A percentile compares a stretch with the other conserved stretches of the same genome.
These are phyloP conservation scores for Ophidiomyces ophidiicola DNA, from an alignment of 2,329 filamentous ascomycete genomes.

Conservation along the genomic window DNA sequence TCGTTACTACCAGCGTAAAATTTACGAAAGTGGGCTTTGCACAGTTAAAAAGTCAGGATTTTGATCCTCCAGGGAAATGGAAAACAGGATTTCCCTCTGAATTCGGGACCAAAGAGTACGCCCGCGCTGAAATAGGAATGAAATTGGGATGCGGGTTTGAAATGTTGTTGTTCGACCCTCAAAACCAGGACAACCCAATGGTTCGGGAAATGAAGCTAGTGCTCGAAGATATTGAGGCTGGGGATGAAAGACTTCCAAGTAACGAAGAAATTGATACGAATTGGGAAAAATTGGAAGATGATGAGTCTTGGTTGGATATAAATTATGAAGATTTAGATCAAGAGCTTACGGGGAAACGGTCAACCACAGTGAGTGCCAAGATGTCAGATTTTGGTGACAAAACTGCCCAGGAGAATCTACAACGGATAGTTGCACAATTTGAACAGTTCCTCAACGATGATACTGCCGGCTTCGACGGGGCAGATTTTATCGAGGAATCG, in stretches of 20 bases:
- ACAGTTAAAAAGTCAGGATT: slow-evolving; percentile 76
- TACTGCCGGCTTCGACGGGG: slow-evolving; percentile 65
- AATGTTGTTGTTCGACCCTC: slow-evolving; percentile 60
- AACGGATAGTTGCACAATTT: slow-evolving; percentile 88
- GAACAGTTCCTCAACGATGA: slow-evolving; percentile 85
- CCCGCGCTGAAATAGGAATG: slow-evolving; percentile 60
- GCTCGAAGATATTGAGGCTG: slow-evolving; percentile 61
- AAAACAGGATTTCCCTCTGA: slow-evolving; percentile 31
- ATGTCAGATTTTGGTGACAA: slow-evolving; percentile 35
- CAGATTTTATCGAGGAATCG: slow-evolving; percentile 56
- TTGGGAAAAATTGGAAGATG: slow-evolving; percentile 65
- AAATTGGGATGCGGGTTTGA: slow-evolving; percentile 85
- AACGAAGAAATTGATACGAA: slow-evolving; percentile 53
- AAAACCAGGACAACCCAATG: slow-evolving; percentile 54
- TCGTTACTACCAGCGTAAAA: slow-evolving; percentile 63
- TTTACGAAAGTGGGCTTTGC: slow-evolving; percentile 88
- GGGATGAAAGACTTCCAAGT: slow-evolving; percentile 57
- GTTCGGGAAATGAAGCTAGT: slow-evolving; percentile 66
- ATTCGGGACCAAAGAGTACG: slow-evolving; percentile 35
- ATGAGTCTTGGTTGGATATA: slow-evolving; percentile 86
- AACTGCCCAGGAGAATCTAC: slow-evolving; percentile 47
- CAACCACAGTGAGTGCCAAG: slow-evolving; percentile 16
- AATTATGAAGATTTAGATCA: slow-evolving; percentile 78
- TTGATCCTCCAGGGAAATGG: slow-evolving; percentile 52
- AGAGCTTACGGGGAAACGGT: slow-evolving; percentile 50